Base-by-base conservation (phyloP, 768 basidiomycete species). In the Panus rudis region DNA sequence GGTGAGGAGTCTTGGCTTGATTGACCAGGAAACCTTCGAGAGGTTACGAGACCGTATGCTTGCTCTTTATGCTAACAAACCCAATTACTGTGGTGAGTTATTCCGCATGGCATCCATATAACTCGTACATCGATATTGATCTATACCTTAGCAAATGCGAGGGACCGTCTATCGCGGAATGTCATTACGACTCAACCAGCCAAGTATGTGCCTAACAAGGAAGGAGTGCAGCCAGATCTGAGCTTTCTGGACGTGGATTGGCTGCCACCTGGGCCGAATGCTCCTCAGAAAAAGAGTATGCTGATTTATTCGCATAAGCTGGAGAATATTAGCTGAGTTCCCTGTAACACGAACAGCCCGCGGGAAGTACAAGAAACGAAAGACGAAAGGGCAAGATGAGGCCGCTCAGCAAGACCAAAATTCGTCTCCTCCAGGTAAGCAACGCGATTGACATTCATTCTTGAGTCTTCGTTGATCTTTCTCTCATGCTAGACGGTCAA, bases 1-100 rank as follows among this genome's bases (percentile, higher is more conserved):
- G 4, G 63, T 78, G 10, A 67, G 67, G 31, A 63, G 70, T 11
- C 63, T 63, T 51, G 72, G 68, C 6, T 44, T 60, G 13, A 46
- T 71, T 4, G 40, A 52, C 22, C 28, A 41, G 21, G 47, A 51
- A 62, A 41, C 38, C 13, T 10, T 49, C 14, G 31, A 41, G 2
- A 21, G 26, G 17, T 25, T 50, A 8, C 35, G 37, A 5, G 1
- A 19, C 1, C 47, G 43, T 22, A 22, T 50, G 11, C 8, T 22
- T 5, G 28, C 31, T 19, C 28, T 46, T 6, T 45, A 42, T 33
- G 22, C 43, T 3, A 12, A 24, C 4, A 30, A 26, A 11, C 6
- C 38, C 6, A 22, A n/a, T 28, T 13, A 17, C 27, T 3, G 32
- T 19, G 27, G 37, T 30, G 28, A 38, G 12, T 13, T 19, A 20